Evolutionary conservation across 106 monocot genomes (phyloP), one percentile per base, ranked within the genome.

Genomic region (Dioscorea alata): DNA sequence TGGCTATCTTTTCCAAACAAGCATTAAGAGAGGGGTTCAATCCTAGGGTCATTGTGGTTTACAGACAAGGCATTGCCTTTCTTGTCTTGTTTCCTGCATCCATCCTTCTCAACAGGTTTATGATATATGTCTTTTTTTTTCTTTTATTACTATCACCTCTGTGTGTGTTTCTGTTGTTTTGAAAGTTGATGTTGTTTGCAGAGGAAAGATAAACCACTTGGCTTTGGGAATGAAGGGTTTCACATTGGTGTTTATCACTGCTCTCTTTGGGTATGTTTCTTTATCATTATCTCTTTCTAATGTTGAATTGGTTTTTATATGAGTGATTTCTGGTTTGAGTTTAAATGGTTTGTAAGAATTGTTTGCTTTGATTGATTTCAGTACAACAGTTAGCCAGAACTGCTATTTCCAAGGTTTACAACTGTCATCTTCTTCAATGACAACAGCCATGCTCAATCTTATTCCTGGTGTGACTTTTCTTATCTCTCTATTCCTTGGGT

Each of bases 41-140:
- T 64, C 66, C 78, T 16, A 72, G 75, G 71, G 71, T 82, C 25
- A 75, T 85, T 28, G 56, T 85, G 16, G 71, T 81, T 57, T 85
- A 85, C 20, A 33, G 85, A 24, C 85, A 85, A 61, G 50, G 64
- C 56, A 50, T 71, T 12, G 81, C 81, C 50, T 32, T 75, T 31
- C 49, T 85, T 25, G 33, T 78, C 33, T 34, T 85, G 33, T 15
- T 64, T 8, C 78, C 85, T 18, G 21, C 64, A 13, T 48, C 48
- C 60, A 12, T 81, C 18, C 4, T 77, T 16, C 31, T 71, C 8
- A 74, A 22, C 8, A 35, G 76, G 76, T 28, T 3, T 28, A 28
- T 28, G 3, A 28, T 28, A 28, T 28, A 28, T 28, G 3, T 31
- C 1, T 8, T 16, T 20, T 13, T 34, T 25, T 21, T 51, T 68